Base-by-base conservation (phyloP, 1,284 basidiomycete species). In the Leccinum variabile region DNA sequence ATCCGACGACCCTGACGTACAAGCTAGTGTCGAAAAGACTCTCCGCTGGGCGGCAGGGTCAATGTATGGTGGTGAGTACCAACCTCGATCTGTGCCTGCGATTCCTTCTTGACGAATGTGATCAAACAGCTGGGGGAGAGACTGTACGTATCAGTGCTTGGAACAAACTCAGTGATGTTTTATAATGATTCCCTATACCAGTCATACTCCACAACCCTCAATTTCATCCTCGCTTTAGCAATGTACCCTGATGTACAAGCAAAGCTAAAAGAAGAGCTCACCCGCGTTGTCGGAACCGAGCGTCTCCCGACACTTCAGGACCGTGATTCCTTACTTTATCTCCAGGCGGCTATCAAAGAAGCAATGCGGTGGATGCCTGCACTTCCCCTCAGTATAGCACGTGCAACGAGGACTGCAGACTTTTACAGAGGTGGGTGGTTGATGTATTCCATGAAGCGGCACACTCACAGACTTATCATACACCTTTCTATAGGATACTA, bases 321-420 rank as follows among this genome's bases (percentile, higher is more conserved):
- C 64, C 66, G 69, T n/a, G 67, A 70, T 44, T 59, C 63, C 8
- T 57, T 78, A 30, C 76, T 72, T 2, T 77, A 77, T 53, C 64
- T 75, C 10, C 67, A 72, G 49, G 75, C 75, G 3, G 52, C 72
- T 6, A 63, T 76, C 37, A 70, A 66, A 11, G 76, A 77, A 62
- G 66, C 69, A 2, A 49, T 70, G 49, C 62, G 71, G 9, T 76
- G 73, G 71, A 64, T 67, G 44, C 72, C 70, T 28, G 68, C 69
- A 1, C 66, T 69, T 30, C 73, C 74, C 3, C 61, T 72, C 4
- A 67, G 67, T 9, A 60, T 69, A 10, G 64, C 68, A 54, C 66
- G 59, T 18, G 10, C 18, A 5, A 68, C 57, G 1, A 66, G 57
- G 37, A 49, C 61, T 14, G 52, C 61, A 35, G 65, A 66, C 28